phyloP scores from a whole-genome alignment of 768 basidiomycete genomes.

The Exidia glandulosa region DNA sequence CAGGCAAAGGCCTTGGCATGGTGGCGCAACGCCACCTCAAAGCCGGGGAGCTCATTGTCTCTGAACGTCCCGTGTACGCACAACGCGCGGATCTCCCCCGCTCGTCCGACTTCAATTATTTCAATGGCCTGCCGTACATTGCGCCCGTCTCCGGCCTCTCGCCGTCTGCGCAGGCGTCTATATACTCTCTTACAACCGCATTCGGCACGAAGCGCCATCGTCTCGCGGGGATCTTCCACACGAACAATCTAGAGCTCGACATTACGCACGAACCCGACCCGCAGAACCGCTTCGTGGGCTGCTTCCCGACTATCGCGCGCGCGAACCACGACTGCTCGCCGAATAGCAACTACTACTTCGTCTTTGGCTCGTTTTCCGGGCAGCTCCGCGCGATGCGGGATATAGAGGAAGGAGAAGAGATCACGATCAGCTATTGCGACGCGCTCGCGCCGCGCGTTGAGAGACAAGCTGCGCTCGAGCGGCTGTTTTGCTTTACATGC shows the following conservation, averaged over 20 bases:
- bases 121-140: neutral
- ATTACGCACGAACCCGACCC: neutral
- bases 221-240: conserved; percentile 1
- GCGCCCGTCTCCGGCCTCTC: neutral
- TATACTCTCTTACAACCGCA: neutral
- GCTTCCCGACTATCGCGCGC: conserved; percentile 2
- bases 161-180: neutral
- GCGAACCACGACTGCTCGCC: conserved; percentile 7
- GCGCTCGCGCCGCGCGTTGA: neutral
- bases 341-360: conserved; percentile 3
- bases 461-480: neutral
- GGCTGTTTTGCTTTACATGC: conserved; percentile 3
- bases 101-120: neutral
- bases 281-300: neutral
- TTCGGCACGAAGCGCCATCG: neutral
- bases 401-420: conserved; percentile 5
- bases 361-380: neutral
- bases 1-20: conserved; percentile 2
- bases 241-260: conserved; percentile 2
- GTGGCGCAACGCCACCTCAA: neutral
- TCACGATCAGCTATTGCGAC: conserved; percentile 6
- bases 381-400: conserved; percentile 5
- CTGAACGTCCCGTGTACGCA: conserved; percentile 1
- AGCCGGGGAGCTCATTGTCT: conserved; percentile 1
- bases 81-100: neutral